A percentile compares a stretch with the other conserved stretches of the same genome.
Conservation (phyloP, 345 rosid species). For the Microcos paniculata region DNA sequence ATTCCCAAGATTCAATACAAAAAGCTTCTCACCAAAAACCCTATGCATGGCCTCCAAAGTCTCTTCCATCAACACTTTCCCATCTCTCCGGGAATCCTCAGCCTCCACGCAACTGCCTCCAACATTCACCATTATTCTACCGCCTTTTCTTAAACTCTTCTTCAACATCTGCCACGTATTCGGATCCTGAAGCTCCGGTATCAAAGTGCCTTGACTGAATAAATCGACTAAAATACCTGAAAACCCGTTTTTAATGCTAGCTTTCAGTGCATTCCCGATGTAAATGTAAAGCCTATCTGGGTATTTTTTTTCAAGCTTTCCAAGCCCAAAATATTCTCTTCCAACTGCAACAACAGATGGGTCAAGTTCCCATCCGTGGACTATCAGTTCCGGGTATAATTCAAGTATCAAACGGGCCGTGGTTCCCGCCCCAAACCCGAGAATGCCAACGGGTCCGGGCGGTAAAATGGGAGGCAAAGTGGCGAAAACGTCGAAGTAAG, state of each 20-base stretch:
- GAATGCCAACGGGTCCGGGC: constrained; percentile 71
- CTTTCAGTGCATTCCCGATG: constrained; percentile 65
- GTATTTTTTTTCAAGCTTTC: constrained; percentile 59
- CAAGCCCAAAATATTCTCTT: constrained; percentile 70
- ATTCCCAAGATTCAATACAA: constrained; percentile 51
- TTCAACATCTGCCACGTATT: constrained; percentile 59
- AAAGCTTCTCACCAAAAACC: constrained; percentile 55
- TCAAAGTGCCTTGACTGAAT: constrained; percentile 66
- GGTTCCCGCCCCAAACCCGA: constrained; percentile 89
- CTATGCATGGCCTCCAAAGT: constrained; percentile 62
- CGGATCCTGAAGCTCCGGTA: constrained; percentile 86
- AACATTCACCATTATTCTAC: constrained; percentile 66
- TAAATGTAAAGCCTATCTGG: constrained; percentile 57
- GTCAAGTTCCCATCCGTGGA: constrained; percentile 96
- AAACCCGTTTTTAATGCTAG: constrained; percentile 54
- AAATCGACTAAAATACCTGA: constrained; percentile 61
- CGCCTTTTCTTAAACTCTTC: constrained; percentile 58
- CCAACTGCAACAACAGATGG: constrained; percentile 76
- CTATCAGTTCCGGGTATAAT: constrained; percentile 46
- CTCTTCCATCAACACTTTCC: constrained; percentile 67
- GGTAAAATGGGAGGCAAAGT: constrained; percentile 74
- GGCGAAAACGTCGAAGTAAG: constrained; percentile 90
- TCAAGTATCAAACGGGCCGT: constrained; percentile 67
- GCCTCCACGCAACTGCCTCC: constrained; percentile 58
- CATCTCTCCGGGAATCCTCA: constrained; percentile 61